phyloP scores from a whole-genome alignment of 1,139 yeast species.

The Meyerozyma smithsonii region DNA sequence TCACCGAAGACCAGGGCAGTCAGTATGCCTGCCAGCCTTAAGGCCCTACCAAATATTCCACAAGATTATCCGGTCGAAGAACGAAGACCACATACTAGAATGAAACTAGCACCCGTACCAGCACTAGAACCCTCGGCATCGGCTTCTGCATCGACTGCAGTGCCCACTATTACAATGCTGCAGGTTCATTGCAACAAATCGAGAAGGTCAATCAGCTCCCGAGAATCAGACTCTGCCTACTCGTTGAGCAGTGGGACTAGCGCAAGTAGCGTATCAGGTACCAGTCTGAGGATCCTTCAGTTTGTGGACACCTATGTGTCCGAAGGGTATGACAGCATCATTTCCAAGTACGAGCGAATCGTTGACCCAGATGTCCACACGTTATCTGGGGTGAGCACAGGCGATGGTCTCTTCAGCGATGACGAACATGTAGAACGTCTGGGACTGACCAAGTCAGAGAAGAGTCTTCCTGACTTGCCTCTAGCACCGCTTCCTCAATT shows the following conservation, averaged over 20 bases:
- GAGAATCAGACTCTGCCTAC: neutral
- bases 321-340: conserved; percentile 1
- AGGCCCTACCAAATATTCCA: neutral
- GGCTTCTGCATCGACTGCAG: too few species aligned
- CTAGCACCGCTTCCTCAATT: neutral
- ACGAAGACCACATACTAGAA: too few species aligned
- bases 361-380: conserved; percentile 1
- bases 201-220: too few species aligned
- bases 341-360: neutral
- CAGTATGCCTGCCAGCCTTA: conserved; percentile 19
- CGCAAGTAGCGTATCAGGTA: conserved; percentile 1
- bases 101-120: too few species aligned
- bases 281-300: conserved; percentile 3
- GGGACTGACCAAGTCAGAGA: neutral
- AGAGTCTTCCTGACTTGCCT: conserved; percentile 3
- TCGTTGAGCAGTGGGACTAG: neutral
- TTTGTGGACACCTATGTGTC: conserved; percentile 4
- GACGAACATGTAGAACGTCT: neutral
- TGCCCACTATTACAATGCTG: too few species aligned
- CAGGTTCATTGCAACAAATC: neutral
- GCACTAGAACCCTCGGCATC: too few species aligned
- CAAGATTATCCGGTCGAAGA: too few species aligned
- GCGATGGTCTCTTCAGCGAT: conserved; percentile 1
- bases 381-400: neutral
- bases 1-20: conserved; percentile 15